phyloP scores from a whole-genome alignment of 495 filamentous ascomycete genomes.

The Chaetomium cochliodes region DNA sequence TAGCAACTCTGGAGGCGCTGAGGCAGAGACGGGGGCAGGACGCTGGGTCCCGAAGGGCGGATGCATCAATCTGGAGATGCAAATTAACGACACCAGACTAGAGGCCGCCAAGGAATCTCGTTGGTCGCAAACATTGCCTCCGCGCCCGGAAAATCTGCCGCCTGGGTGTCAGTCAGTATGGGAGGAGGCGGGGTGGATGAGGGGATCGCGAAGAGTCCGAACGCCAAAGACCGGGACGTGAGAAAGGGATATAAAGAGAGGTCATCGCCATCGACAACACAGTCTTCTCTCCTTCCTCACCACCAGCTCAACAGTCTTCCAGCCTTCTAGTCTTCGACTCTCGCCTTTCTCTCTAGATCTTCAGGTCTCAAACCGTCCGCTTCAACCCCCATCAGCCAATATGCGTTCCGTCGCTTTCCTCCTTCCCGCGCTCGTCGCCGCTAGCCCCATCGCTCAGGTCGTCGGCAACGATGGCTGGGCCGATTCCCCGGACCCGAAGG shows the following conservation, averaged over 20 bases:
- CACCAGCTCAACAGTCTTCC: constrained; percentile 21
- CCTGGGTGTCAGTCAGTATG: constrained; percentile 17
- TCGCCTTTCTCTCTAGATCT: constrained; percentile 3
- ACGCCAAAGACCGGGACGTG: neutral
- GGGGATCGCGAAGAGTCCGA: constrained; percentile 7
- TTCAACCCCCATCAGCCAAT: constrained; percentile 30
- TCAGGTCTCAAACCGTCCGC: constrained; percentile 12
- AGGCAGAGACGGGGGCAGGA: constrained; percentile 12
- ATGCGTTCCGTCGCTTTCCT: constrained; percentile 50
- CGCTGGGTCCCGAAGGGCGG: constrained; percentile 14
- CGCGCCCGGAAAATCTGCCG: constrained; percentile 27
- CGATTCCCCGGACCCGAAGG: constrained; percentile 39
- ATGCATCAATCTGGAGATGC: constrained; percentile 27
- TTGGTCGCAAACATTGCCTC: constrained; percentile 29
- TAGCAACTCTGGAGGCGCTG: constrained; percentile 18
- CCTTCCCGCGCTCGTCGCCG: constrained; percentile 49
- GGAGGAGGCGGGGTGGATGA: constrained; percentile 4
- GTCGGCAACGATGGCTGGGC: constrained; percentile 33
- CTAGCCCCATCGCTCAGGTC: constrained; percentile 40
- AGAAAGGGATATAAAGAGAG: constrained; percentile 18
- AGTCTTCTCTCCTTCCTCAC: constrained; percentile 11
- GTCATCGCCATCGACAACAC: constrained; percentile 6
- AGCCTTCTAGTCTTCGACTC: constrained; percentile 25
- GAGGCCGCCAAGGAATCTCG: constrained; percentile 26
- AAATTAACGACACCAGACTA: constrained; percentile 36